These are phyloP conservation scores for Chaetothyriales sp. DNA, from an alignment of 2,329 filamentous ascomycete species.

Conservation along the genomic window DNA sequence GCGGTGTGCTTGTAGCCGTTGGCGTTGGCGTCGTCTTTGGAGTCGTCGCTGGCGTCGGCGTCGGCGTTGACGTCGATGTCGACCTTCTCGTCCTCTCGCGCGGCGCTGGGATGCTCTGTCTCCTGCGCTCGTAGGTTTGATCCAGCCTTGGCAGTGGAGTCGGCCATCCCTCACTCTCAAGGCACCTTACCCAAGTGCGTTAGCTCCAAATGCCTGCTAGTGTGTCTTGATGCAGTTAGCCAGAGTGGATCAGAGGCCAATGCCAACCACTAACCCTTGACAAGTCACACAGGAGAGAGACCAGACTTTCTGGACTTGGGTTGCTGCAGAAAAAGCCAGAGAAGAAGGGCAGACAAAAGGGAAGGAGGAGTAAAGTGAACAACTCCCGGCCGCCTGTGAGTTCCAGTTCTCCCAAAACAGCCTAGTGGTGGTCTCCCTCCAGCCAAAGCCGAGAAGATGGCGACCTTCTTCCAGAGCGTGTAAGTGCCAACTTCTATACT, in stretches of 20 bases:
- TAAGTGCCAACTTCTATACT: constrained; percentile 18
- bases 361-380: background rate
- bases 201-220: background rate
- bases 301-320: background rate
- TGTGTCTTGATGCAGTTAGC: background rate
- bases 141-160: background rate
- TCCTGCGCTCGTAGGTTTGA: background rate
- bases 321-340: background rate
- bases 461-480: constrained; percentile 36
- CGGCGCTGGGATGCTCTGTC: background rate
- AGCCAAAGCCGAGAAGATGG: constrained; percentile 22
- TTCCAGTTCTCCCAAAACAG: background rate
- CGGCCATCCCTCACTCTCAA: background rate
- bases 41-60: background rate
- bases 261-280: background rate
- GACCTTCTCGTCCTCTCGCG: background rate
- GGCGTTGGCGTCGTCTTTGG: background rate
- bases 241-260: background rate
- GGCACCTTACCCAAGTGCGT: background rate
- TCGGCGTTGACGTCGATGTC: background rate
- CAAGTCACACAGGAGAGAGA: background rate
- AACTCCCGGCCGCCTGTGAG: background rate
- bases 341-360: background rate
- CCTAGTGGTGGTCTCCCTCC: background rate
- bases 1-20: background rate